Evolutionary conservation across 129 eudicot species (phyloP).

Genomic region (Flaveria sonorensis): DNA sequence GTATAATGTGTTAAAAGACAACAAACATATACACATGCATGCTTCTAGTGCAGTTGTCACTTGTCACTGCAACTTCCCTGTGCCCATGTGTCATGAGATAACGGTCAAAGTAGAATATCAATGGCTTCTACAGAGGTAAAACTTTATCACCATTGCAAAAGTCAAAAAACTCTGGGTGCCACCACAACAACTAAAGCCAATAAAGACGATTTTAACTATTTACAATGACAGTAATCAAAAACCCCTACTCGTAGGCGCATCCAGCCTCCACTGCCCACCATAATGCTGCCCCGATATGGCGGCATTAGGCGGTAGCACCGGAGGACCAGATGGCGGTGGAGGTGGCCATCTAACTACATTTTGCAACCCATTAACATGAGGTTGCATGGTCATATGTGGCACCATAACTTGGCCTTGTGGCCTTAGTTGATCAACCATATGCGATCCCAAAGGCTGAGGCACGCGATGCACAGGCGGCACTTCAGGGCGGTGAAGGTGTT

Average conservation of each 20-base stretch:
- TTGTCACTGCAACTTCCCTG: too few species aligned
- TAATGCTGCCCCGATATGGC: conserved; percentile 34
- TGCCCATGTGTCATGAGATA: too few species aligned
- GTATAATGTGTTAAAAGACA: too few species aligned
- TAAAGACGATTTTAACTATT: conserved; percentile 16
- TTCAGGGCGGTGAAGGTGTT: background rate
- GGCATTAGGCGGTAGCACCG: conserved; percentile 22
- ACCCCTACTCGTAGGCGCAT: conserved; percentile 48
- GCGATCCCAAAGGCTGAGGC: conserved; percentile 31
- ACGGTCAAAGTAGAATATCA: too few species aligned
- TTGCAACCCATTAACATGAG: conserved; percentile 17
- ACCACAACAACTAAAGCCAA: conserved; percentile 6
- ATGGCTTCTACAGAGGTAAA: background rate
- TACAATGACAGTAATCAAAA: conserved; percentile 34
- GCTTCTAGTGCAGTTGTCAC: too few species aligned
- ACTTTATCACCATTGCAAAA: background rate
- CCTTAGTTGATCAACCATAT: conserved; percentile 20
- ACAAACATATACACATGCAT: too few species aligned
- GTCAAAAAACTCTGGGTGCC: background rate
- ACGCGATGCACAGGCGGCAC: conserved; percentile 22
- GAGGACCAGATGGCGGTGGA: conserved; percentile 8
- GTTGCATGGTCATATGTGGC: conserved; percentile 18
- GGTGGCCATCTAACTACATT: conserved; percentile 41
- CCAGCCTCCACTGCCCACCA: conserved; percentile 32
- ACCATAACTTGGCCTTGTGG: conserved; percentile 13